Base-by-base conservation (phyloP, 129 eudicot genomes). In the Tagetes erecta region DNA sequence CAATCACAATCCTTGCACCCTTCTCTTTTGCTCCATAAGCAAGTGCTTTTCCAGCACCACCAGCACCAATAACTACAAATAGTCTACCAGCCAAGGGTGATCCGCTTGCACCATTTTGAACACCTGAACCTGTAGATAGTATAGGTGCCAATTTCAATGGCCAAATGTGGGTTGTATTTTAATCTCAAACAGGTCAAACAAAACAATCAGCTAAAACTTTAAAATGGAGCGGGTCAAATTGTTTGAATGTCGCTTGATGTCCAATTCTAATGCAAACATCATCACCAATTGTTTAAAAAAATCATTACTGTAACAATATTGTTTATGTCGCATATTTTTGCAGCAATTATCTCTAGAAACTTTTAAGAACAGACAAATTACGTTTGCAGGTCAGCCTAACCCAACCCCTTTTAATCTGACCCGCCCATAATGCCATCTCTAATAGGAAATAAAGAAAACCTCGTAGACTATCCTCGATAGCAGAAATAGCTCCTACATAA, bases 1-100 rank as follows among this genome's bases (percentile, higher is more conserved):
- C 97, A 50, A 94, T 86, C 75, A 87, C 99, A 59, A 94, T 91
- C 73, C 96, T 83, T 36, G 99, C 97, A 71, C 99, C 99, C 85
- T 94, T 90, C 66, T 84, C 96, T 79, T 88, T 94, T 57, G 96
- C 99, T 53, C 99, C 99, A 84, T 83, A 94, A 58, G 99, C 99
- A 81, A 94, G 91, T 56, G 99, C 96, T 80, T 88, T 91, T 59
- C 96, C 96, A 64, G 99, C 99, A 76, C 99, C 97, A 34, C 99
- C 99, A 66, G 97, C 97, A 73, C 99, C 99, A 76, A 94, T 84
- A 50, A 94, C 96, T 11, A 94, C 90, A 88, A 94, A 91, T 33
- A 88, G 71, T 83, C 78, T 94, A 80, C 91, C 93, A 58, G 87
- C 86, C 82, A 94, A 81, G 71, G 98, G 97, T 75, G 98, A 94